Evolutionary conservation across 2,329 filamentous ascomycete species (phyloP).

Genomic region (Scedosporium apiospermum): DNA sequence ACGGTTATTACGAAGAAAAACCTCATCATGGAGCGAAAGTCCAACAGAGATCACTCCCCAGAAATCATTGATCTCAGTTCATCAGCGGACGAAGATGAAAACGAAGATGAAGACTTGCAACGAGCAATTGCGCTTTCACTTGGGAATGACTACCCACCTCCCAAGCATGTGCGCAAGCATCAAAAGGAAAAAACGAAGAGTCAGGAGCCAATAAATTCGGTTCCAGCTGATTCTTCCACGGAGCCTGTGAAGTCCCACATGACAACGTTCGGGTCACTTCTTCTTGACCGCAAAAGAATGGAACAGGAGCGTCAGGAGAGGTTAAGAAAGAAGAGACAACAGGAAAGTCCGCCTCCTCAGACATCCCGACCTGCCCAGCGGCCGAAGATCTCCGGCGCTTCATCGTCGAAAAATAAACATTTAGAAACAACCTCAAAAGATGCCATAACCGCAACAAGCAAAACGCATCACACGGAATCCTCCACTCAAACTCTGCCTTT

Average conservation of each 20-base stretch:
- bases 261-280: slow-evolving; percentile 28
- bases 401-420: background rate
- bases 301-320: slow-evolving; percentile 73
- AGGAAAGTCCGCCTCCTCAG: background rate
- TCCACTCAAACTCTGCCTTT: slow-evolving; percentile 25
- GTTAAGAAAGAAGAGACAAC: slow-evolving; percentile 3
- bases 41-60: background rate
- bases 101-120: slow-evolving; percentile 46
- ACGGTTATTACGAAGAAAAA: background rate
- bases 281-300: slow-evolving; percentile 71
- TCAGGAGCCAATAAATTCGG: background rate
- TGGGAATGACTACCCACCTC: slow-evolving; percentile 13
- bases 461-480: slow-evolving; percentile 11
- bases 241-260: slow-evolving; percentile 1
- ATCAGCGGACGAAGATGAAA: slow-evolving; percentile 19
- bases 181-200: background rate
- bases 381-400: background rate
- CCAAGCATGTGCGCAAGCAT: background rate
- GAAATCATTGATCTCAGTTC: slow-evolving; percentile 7
- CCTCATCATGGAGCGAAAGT: background rate
- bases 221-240: slow-evolving; percentile 1
- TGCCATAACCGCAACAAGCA: slow-evolving; percentile 6
- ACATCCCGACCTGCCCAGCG: background rate
- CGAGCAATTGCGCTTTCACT: slow-evolving; percentile 52
- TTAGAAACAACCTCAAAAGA: background rate